These are phyloP conservation scores for Plasmodium malariae DNA, from an alignment of 169 alveolate species.

Conservation along the genomic window DNA sequence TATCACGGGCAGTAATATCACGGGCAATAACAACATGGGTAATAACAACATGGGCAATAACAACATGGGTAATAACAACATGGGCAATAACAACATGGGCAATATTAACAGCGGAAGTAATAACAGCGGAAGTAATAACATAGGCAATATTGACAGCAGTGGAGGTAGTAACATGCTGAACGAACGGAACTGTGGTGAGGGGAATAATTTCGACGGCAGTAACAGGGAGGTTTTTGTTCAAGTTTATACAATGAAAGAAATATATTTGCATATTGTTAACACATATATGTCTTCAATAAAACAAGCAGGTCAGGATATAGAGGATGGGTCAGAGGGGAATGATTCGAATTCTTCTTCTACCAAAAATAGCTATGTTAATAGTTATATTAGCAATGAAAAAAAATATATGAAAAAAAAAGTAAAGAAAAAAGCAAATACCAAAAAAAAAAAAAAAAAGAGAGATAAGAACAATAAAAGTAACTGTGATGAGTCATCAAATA, in stretches of 20 bases:
- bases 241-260: constrained; percentile 6
- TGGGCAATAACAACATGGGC: background rate
- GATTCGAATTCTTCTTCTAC: background rate
- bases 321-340: background rate
- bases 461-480: background rate
- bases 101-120: background rate
- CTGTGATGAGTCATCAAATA: background rate
- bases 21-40: background rate
- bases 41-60: background rate
- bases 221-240: background rate
- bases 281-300: background rate
- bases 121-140: background rate
- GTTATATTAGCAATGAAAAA: too few relatives aligned
- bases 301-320: background rate
- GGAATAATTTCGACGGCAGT: background rate
- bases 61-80: background rate
- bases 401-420: too few relatives aligned
- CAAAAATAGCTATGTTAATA: background rate
- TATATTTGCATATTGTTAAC: constrained; percentile 13
- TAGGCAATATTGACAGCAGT: background rate
- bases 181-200: background rate
- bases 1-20: background rate
- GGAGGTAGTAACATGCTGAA: background rate
- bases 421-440: too few relatives aligned
- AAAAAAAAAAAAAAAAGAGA: background rate